phyloP scores from a whole-genome alignment of 2,329 filamentous ascomycete genomes.

The Microsporum audouinii region DNA sequence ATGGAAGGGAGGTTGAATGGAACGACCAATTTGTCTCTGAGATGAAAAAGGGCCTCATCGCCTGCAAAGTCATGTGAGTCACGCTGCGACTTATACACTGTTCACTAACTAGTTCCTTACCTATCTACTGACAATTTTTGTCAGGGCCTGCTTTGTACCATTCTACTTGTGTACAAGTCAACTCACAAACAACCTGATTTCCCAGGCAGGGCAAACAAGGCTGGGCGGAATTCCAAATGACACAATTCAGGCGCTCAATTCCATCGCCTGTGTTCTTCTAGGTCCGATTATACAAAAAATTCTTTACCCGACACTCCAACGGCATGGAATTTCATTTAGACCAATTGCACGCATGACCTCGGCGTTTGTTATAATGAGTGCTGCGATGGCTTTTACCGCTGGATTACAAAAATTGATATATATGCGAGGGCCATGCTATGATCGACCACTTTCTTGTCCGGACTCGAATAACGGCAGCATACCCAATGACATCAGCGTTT shows the following conservation, averaged over 20 bases:
- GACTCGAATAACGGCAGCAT: neutral
- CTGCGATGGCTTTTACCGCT: conserved; percentile 46
- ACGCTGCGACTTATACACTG: neutral
- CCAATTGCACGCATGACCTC: conserved; percentile 45
- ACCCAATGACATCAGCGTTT: conserved; percentile 9
- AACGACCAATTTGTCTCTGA: conserved; percentile 10
- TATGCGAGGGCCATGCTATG: conserved; percentile 7
- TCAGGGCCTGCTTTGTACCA: conserved; percentile 18
- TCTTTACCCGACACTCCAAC: conserved; percentile 48
- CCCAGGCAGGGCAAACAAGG: conserved; percentile 47
- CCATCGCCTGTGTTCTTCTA: conserved; percentile 47
- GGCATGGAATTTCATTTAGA: conserved; percentile 42
- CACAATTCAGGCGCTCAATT: conserved; percentile 48
- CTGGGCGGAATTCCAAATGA: conserved; percentile 47
- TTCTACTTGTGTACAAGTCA: conserved; percentile 21
- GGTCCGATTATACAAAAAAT: conserved; percentile 38
- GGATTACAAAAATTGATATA: conserved; percentile 51
- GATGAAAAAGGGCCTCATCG: conserved; percentile 10
- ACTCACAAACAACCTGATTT: conserved; percentile 30
- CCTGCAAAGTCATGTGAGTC: conserved; percentile 12
- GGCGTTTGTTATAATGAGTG: conserved; percentile 44
- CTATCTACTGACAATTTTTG: neutral
- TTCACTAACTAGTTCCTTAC: neutral
- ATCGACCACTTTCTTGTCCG: conserved; percentile 1
- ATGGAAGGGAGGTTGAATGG: conserved; percentile 34